A percentile compares a stretch with the other conserved stretches of the same genome.
Evolutionary conservation across 129 eudicot genomes (phyloP).

Genomic region (Chrysanthemum seticuspe): DNA sequence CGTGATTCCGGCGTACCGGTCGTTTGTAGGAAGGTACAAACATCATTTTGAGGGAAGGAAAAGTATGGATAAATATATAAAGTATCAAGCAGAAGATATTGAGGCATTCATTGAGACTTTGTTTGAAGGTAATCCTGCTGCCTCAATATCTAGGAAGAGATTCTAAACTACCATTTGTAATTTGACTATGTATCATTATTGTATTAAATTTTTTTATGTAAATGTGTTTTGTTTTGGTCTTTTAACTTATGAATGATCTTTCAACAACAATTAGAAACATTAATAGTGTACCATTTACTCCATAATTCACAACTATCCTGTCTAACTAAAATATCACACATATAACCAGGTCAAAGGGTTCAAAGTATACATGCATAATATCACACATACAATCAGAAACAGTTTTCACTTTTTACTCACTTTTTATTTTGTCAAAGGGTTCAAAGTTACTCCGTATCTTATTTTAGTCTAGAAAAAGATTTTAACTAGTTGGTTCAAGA

Average conservation of each 20-base stretch:
- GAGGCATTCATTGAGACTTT: slow-evolving; percentile 72
- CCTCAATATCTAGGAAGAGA: slow-evolving; percentile 38
- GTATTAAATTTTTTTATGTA: not conserved
- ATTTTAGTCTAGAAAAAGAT: too few species aligned
- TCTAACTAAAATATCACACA: too few species aligned
- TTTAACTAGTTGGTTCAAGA: too few species aligned
- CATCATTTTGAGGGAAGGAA: slow-evolving; percentile 50
- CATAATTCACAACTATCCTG: too few species aligned
- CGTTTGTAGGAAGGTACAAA: slow-evolving; percentile 74
- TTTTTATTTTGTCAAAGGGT: too few species aligned
- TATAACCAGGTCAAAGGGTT: too few species aligned
- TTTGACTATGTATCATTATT: not conserved
- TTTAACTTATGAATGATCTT: not conserved
- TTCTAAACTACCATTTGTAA: slow-evolving; percentile 16
- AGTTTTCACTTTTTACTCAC: too few species aligned
- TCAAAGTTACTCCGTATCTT: too few species aligned
- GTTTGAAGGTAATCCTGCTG: slow-evolving; percentile 59
- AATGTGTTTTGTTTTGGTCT: not conserved
- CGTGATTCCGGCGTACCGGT: slow-evolving; percentile 81
- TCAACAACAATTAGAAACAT: not conserved
- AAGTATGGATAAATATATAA: slow-evolving; percentile 65
- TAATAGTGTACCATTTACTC: not conserved
- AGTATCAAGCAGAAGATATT: slow-evolving; percentile 84
- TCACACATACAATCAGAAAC: too few species aligned
- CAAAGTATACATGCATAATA: too few species aligned